phyloP scores from a whole-genome alignment of 2,329 filamentous ascomycete species.

The Arthroderma sp. region DNA sequence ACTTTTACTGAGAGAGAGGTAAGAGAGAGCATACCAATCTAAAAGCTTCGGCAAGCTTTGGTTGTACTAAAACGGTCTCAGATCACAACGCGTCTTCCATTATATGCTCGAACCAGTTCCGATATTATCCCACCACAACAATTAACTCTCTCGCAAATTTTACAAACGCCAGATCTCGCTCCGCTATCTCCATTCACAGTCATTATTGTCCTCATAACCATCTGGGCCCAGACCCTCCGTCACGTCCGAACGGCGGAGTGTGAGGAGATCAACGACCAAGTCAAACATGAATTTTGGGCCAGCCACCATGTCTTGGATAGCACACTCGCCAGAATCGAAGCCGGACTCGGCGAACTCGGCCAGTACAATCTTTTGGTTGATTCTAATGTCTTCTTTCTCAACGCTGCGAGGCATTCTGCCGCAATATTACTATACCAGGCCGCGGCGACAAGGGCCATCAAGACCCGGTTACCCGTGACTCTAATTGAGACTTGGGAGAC shows the following conservation, averaged over 20 bases:
- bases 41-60: too few species aligned
- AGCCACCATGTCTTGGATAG: constrained; percentile 2
- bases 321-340: neutral
- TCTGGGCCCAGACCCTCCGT: constrained; percentile 1
- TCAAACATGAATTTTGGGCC: constrained; percentile 1
- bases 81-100: constrained; percentile 2
- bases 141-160: neutral
- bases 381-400: neutral
- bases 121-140: neutral
- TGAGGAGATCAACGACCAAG: constrained; percentile 1
- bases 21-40: neutral
- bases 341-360: constrained; percentile 1
- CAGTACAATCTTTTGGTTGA: constrained; percentile 1
- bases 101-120: neutral
- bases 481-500: constrained; percentile 2
- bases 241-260: constrained; percentile 1
- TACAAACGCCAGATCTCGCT: constrained; percentile 1
- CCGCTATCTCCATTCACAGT: neutral
- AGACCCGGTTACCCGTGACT: neutral
- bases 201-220: constrained; percentile 1
- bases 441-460: neutral
- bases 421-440: constrained; percentile 2
- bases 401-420: constrained; percentile 1
- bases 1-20: constrained; percentile 3
- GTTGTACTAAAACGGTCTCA: neutral